Conservation (phyloP, 208 protist species). For the Wallacemonas sp. region DNA sequence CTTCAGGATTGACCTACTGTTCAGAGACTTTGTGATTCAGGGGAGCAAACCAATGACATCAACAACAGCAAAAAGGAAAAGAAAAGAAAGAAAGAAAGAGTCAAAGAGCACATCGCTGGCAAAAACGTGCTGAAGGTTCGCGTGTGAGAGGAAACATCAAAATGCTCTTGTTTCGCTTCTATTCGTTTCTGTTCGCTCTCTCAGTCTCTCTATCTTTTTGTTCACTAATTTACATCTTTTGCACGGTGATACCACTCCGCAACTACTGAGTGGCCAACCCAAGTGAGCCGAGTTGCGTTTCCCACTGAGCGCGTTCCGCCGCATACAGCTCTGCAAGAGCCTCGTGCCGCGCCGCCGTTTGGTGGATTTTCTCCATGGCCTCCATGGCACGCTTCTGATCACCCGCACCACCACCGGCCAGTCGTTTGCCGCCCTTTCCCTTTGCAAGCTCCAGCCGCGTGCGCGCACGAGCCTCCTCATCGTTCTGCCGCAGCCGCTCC, state of each 20-base stretch:
- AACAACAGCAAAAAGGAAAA: too few relatives aligned
- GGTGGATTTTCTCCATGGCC: conserved; percentile 30
- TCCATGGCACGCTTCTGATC: conserved; percentile 37
- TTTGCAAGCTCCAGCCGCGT: conserved; percentile 39
- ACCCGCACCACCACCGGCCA: conserved; percentile 36
- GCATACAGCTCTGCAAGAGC: conserved; percentile 71
- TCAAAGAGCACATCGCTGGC: too few relatives aligned
- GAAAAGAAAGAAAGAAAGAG: not conserved
- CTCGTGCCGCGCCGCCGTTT: conserved; percentile 42
- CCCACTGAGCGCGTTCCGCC: conserved; percentile 64
- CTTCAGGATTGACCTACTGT: too few relatives aligned
- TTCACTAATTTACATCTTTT: not conserved
- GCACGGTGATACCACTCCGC: too few relatives aligned
- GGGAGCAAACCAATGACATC: too few relatives aligned
- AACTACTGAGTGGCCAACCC: conserved; percentile 42
- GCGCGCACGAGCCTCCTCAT: conserved; percentile 62
- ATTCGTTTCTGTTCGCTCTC: not conserved
- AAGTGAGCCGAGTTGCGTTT: conserved; percentile 39
- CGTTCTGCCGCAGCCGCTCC: conserved; percentile 56
- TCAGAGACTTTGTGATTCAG: too few relatives aligned
- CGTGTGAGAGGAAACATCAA: too few relatives aligned
- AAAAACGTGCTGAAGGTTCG: too few relatives aligned
- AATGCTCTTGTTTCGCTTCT: too few relatives aligned
- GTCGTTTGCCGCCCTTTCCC: conserved; percentile 47
- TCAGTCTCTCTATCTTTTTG: too few relatives aligned